Percentiles rank a stretch among this genome's conserved stretches.
Conservation (phyloP, 164 flowering plant genomes). For the Annona cherimola region DNA sequence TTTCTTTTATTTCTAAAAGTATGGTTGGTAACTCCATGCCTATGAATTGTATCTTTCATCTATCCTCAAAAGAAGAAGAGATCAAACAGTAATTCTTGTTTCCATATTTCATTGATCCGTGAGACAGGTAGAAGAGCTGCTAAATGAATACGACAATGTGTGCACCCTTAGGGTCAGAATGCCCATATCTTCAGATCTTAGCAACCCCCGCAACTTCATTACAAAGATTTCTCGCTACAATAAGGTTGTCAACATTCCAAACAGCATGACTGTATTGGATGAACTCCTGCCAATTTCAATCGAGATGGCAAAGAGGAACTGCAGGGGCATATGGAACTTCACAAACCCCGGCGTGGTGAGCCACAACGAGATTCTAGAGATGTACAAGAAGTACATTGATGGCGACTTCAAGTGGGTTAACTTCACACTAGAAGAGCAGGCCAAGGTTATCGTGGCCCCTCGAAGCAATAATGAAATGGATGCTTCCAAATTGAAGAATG, state of each 20-base stretch:
- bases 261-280: slow-evolving; percentile 67
- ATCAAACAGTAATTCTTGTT: too few relatives aligned
- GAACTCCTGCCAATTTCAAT: slow-evolving; percentile 65
- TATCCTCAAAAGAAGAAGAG: too few relatives aligned
- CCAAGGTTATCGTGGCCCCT: slow-evolving; percentile 63
- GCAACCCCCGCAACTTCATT: slow-evolving; percentile 68
- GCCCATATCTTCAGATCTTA: slow-evolving; percentile 74
- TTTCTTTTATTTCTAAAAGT: background rate
- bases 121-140: slow-evolving; percentile 59
- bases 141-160: slow-evolving; percentile 62
- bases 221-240: slow-evolving; percentile 58
- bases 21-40: background rate
- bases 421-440: slow-evolving; percentile 68
- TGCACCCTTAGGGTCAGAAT: slow-evolving; percentile 69
- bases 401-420: slow-evolving; percentile 44
- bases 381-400: slow-evolving; percentile 61
- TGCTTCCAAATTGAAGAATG: slow-evolving; percentile 52
- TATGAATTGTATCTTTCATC: background rate
- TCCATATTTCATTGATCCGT: background rate
- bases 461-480: slow-evolving; percentile 74
- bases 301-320: slow-evolving; percentile 68
- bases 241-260: slow-evolving; percentile 68
- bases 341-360: slow-evolving; percentile 71
- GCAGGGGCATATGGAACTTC: slow-evolving; percentile 65
- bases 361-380: slow-evolving; percentile 69